phyloP scores from a whole-genome alignment of 2,329 filamentous ascomycete genomes.

The Pestalotiopsis fici region DNA sequence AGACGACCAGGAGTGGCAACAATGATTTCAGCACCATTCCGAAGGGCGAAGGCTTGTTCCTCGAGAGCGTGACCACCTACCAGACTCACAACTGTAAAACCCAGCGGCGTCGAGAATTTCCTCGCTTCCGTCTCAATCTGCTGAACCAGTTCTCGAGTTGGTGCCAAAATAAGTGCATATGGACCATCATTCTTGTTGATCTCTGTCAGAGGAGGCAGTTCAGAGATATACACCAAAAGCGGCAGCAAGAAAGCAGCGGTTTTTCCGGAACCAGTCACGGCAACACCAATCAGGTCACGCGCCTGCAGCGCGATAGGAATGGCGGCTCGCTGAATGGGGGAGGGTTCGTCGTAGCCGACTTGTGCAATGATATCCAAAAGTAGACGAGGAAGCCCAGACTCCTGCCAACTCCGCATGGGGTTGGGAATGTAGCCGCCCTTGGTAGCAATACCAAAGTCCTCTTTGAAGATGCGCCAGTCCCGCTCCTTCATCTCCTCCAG shows the following conservation, averaged over 20 bases:
- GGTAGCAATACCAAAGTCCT: conserved; percentile 95
- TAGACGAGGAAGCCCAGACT: conserved; percentile 76
- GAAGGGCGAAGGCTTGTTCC: conserved; percentile 86
- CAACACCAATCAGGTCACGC: conserved; percentile 95
- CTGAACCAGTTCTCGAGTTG: conserved; percentile 94
- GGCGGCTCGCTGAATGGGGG: conserved; percentile 87
- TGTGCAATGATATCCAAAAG: conserved; percentile 79
- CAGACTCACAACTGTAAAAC: conserved; percentile 93
- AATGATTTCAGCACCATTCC: conserved; percentile 94
- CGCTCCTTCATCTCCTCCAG: conserved; percentile 93
- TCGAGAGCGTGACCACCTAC: conserved; percentile 97
- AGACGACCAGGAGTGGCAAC: conserved; percentile 98
- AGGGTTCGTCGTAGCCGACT: conserved; percentile 90
- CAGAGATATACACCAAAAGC: conserved; percentile 89
- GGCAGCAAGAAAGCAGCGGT: conserved; percentile 94
- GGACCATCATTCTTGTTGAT: conserved; percentile 90
- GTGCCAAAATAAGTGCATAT: conserved; percentile 94
- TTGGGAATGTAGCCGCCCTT: conserved; percentile 92
- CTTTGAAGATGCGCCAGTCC: conserved; percentile 99
- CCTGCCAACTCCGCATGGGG: conserved; percentile 92
- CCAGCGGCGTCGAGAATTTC: conserved; percentile 88
- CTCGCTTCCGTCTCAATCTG: conserved; percentile 94
- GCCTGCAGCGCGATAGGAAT: conserved; percentile 94
- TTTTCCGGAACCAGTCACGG: conserved; percentile 97
- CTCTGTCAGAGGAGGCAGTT: conserved; percentile 82